Evolutionary conservation across 1,284 basidiomycete species (phyloP).

Genomic region (Malassezia caprae): DNA sequence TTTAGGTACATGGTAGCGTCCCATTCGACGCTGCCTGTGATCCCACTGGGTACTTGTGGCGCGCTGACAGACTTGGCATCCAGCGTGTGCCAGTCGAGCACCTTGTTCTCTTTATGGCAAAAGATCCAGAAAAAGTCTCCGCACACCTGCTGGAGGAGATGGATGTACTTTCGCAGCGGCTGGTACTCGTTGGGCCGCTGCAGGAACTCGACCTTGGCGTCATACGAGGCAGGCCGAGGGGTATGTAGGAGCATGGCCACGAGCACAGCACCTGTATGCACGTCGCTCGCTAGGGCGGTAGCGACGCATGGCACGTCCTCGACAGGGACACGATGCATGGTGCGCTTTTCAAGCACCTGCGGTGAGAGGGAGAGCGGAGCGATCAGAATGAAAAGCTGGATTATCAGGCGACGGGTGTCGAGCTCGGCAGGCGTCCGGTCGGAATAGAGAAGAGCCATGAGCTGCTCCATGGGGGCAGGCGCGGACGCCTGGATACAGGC

Average conservation of each 20-base stretch:
- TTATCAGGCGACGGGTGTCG: constrained; percentile 73
- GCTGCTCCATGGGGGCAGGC: constrained; percentile 72
- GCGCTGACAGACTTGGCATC: constrained; percentile 74
- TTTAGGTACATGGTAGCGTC: constrained; percentile 85
- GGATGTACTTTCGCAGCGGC: constrained; percentile 80
- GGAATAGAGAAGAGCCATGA: constrained; percentile 75
- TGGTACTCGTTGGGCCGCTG: constrained; percentile 68
- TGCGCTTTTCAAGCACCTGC: background rate
- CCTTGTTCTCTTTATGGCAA: constrained; percentile 83
- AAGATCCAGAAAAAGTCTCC: constrained; percentile 97
- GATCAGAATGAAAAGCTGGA: constrained; percentile 61
- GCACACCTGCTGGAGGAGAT: constrained; percentile 77
- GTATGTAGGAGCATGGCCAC: constrained; percentile 35
- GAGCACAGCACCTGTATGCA: constrained; percentile 15
- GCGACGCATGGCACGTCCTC: background rate
- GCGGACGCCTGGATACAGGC: constrained; percentile 66
- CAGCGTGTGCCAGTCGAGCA: constrained; percentile 72
- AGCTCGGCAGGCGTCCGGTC: constrained; percentile 96
- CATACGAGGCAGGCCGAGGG: constrained; percentile 21
- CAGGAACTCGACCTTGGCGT: constrained; percentile 61
- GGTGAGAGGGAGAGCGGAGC: constrained; percentile 19
- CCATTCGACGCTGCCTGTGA: constrained; percentile 95
- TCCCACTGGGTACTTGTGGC: constrained; percentile 87
- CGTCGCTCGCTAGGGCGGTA: background rate
- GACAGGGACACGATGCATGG: background rate